Conservation (phyloP, 176 grass and related monocot species). For the Lolium multiflorum region DNA sequence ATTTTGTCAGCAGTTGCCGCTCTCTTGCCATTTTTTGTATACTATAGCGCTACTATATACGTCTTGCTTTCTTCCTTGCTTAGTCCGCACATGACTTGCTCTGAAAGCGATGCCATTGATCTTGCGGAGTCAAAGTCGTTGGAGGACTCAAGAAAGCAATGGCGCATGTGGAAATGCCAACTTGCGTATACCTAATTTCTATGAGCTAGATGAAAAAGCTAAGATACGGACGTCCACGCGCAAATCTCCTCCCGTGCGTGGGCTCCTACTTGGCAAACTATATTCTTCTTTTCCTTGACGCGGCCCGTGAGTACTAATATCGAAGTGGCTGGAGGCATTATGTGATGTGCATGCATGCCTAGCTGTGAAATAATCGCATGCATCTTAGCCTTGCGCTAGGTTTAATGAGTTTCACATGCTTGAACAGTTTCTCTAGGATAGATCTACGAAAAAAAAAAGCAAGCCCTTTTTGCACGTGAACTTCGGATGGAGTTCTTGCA, state of each 20-base stretch:
- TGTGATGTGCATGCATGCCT: not conserved
- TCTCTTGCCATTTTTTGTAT: too few species aligned
- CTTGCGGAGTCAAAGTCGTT: constrained; percentile 21
- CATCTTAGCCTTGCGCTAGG: too few species aligned
- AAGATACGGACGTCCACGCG: not conserved
- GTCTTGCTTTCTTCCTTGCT: constrained; percentile 22
- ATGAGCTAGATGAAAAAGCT: not conserved
- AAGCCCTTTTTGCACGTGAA: constrained; percentile 10
- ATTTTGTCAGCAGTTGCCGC: too few species aligned
- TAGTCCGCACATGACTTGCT: not conserved
- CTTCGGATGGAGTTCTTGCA: not conserved
- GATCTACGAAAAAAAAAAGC: not conserved
- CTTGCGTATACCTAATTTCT: not conserved
- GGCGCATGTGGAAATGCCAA: constrained; percentile 17
- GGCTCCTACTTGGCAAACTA: not conserved
- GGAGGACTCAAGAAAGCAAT: constrained; percentile 15
- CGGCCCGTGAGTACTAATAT: not conserved
- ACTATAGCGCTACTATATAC: too few species aligned
- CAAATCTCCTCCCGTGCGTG: constrained; percentile 6
- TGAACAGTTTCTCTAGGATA: not conserved
- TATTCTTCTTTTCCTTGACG: not conserved
- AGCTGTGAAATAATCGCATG: not conserved
- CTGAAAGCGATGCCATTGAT: constrained; percentile 19
- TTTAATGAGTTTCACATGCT: constrained; percentile 21
- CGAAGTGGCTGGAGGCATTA: not conserved